A percentile compares a stretch with the other conserved stretches of the same genome.
phyloP scores from a whole-genome alignment of 805 yeast genomes.

The Diddensiella santjacobensis region DNA sequence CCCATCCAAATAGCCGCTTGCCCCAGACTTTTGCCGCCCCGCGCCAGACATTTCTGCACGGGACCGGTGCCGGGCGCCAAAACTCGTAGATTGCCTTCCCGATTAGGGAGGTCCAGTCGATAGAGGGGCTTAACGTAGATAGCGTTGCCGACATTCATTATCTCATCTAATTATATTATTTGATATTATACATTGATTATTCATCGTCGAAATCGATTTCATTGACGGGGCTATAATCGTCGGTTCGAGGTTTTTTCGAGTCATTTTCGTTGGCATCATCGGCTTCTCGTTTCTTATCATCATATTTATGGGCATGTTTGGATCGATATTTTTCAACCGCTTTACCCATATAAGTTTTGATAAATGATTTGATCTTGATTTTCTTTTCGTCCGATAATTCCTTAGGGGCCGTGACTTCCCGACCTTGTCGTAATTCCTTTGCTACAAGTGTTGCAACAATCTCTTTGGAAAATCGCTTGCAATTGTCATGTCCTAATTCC shows the following conservation, averaged over 20 bases:
- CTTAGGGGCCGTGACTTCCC: conserved; percentile 39
- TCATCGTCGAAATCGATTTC: conserved; percentile 1
- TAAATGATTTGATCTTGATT: conserved; percentile 64
- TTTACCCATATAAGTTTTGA: conserved; percentile 32
- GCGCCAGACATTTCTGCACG: too few species aligned
- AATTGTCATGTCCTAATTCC: conserved; percentile 64
- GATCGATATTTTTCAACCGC: conserved; percentile 15
- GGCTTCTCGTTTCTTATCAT: conserved; percentile 4
- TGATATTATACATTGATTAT: too few species aligned
- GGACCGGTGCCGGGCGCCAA: not conserved
- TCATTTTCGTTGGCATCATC: not conserved
- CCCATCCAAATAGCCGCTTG: not conserved
- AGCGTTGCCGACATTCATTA: not conserved
- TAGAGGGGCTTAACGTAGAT: not conserved
- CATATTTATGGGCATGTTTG: conserved; percentile 5
- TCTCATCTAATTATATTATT: not conserved
- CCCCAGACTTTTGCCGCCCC: not conserved
- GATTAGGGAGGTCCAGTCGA: not conserved
- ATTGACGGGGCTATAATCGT: not conserved
- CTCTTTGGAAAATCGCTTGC: conserved; percentile 77
- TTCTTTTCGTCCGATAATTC: conserved; percentile 63
- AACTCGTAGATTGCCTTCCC: not conserved
- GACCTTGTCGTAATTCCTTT: conserved; percentile 55
- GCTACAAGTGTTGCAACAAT: conserved; percentile 61
- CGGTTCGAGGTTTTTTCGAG: not conserved